A percentile compares a stretch with the other conserved stretches of the same genome.
Evolutionary conservation across 345 rosid species (phyloP).

Genomic region (Lumnitzera racemosa): DNA sequence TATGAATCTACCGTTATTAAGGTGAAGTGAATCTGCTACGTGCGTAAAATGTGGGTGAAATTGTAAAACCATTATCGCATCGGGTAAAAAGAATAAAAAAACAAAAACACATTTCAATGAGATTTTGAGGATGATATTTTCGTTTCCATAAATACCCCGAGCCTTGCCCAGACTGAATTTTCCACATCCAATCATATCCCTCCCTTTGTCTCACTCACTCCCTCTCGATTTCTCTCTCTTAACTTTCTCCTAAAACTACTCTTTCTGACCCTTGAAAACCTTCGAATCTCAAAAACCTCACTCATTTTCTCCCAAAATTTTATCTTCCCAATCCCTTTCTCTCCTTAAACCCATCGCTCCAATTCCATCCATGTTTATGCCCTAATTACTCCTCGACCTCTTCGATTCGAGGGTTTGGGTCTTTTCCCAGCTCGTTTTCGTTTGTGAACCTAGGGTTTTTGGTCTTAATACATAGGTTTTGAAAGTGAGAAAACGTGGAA

Average conservation of each 20-base stretch:
- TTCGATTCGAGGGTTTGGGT: slow-evolving; percentile 21
- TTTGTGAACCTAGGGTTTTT: slow-evolving; percentile 22
- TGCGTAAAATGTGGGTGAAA: too few relatives aligned
- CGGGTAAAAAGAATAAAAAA: too few relatives aligned
- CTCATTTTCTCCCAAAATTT: slow-evolving; percentile 13
- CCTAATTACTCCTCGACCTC: neutral
- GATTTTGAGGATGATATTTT: too few relatives aligned
- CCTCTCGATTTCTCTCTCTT: slow-evolving; percentile 11
- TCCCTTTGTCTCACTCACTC: slow-evolving; percentile 1
- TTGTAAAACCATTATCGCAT: too few relatives aligned
- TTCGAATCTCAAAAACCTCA: slow-evolving; percentile 10
- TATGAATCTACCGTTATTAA: too few relatives aligned
- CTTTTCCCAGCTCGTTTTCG: neutral
- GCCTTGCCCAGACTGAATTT: slow-evolving; percentile 5
- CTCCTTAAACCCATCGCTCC: slow-evolving; percentile 2
- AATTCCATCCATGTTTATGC: neutral
- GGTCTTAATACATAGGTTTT: slow-evolving; percentile 17
- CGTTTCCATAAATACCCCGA: slow-evolving; percentile 40
- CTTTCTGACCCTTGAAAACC: slow-evolving; percentile 19
- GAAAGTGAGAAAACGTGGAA: neutral
- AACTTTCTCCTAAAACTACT: slow-evolving; percentile 16
- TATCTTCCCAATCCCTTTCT: slow-evolving; percentile 2
- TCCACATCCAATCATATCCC: slow-evolving; percentile 25
- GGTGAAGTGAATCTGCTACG: too few relatives aligned
- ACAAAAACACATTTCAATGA: too few relatives aligned